Evolutionary conservation across 495 filamentous ascomycete genomes (phyloP).

Genomic region (Apiosordaria backusii): DNA sequence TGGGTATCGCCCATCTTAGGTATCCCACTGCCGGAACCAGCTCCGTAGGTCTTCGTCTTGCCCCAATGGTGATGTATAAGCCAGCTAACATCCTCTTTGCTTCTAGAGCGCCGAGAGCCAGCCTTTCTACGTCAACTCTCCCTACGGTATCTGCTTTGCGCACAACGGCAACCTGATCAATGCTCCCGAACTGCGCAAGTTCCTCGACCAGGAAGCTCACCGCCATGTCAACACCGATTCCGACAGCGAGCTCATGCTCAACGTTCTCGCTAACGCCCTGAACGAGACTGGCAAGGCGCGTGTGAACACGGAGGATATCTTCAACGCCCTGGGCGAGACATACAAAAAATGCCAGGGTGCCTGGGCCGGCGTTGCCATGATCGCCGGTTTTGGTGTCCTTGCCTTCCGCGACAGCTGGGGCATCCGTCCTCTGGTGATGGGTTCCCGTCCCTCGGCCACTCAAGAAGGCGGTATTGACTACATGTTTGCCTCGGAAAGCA

Average conservation of each 20-base stretch:
- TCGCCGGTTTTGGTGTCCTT: constrained; percentile 88
- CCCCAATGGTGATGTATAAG: neutral
- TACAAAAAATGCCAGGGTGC: constrained; percentile 78
- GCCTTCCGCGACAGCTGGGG: constrained; percentile 84
- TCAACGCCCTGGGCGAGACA: constrained; percentile 68
- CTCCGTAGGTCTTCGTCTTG: constrained; percentile 40
- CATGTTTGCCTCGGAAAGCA: constrained; percentile 96
- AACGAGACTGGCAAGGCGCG: constrained; percentile 95
- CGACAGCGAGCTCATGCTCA: constrained; percentile 92
- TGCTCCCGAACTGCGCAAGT: constrained; percentile 69
- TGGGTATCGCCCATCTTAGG: constrained; percentile 85
- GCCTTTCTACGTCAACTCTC: constrained; percentile 92
- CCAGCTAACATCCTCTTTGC: neutral
- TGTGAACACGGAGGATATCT: constrained; percentile 88
- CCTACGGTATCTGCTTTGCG: constrained; percentile 65
- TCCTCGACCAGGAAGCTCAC: constrained; percentile 83
- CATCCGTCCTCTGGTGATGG: constrained; percentile 85
- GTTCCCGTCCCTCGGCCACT: constrained; percentile 61
- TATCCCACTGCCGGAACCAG: constrained; percentile 91
- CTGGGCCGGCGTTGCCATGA: constrained; percentile 75
- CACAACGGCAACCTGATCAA: constrained; percentile 94
- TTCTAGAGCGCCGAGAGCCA: constrained; percentile 65
- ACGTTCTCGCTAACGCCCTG: constrained; percentile 89
- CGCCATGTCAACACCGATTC: constrained; percentile 96
- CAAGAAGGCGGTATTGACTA: constrained; percentile 76